Evolutionary conservation across 1,284 basidiomycete species (phyloP).

Genomic region (Chalciporus sp.): DNA sequence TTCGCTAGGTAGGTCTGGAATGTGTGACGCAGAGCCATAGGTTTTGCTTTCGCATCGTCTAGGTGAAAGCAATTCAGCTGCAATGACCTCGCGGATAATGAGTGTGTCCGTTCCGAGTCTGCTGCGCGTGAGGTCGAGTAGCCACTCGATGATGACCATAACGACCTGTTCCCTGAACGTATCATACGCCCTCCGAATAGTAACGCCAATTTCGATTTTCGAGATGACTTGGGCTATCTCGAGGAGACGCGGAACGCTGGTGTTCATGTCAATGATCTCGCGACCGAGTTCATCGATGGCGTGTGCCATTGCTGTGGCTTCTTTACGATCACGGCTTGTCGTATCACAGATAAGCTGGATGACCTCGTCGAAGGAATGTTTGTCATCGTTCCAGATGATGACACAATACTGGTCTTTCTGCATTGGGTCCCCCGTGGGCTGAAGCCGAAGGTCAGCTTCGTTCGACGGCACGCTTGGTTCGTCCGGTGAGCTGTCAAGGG

Average conservation of each 20-base stretch:
- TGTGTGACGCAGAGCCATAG: constrained; percentile 34
- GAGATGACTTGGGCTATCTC: constrained; percentile 81
- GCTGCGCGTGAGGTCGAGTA: constrained; percentile 79
- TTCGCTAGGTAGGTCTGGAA: constrained; percentile 50
- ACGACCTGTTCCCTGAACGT: constrained; percentile 89
- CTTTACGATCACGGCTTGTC: constrained; percentile 59
- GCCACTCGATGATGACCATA: constrained; percentile 83
- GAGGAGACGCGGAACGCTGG: constrained; percentile 69
- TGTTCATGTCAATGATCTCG: constrained; percentile 81
- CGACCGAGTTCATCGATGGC: constrained; percentile 84
- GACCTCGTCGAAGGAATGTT: constrained; percentile 92
- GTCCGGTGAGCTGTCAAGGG: constrained; percentile 83
- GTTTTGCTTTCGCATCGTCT: constrained; percentile 51
- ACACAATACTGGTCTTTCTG: constrained; percentile 82
- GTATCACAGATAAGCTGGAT: constrained; percentile 78
- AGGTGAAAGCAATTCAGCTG: constrained; percentile 67
- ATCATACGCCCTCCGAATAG: constrained; percentile 86
- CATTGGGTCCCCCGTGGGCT: constrained; percentile 74
- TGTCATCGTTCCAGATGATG: constrained; percentile 97
- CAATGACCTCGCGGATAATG: constrained; percentile 72
- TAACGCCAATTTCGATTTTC: constrained; percentile 92
- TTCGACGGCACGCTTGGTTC: constrained; percentile 71
- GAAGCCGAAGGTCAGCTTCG: constrained; percentile 71
- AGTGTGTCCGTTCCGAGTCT: constrained; percentile 68
- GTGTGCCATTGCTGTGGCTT: constrained; percentile 67